Conservation (phyloP, 2,329 filamentous ascomycete genomes). For the Xylaria sp. region DNA sequence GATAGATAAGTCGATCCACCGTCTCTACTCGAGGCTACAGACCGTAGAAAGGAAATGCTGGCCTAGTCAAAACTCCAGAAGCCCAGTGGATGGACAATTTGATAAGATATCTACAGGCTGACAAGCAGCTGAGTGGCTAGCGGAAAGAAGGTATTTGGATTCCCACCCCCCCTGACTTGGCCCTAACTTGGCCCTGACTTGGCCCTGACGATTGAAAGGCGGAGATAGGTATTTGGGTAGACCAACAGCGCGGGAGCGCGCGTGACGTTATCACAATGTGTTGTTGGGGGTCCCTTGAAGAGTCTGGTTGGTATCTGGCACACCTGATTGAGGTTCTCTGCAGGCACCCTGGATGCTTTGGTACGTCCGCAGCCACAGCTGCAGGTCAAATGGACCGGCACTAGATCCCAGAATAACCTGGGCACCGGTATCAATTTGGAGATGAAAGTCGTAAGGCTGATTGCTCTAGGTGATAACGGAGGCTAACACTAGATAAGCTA, state of each 20-base stretch:
- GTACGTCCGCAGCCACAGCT: slow-evolving; percentile 37
- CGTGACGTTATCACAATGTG: slow-evolving; percentile 31
- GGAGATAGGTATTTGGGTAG: slow-evolving; percentile 19
- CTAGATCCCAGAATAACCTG: slow-evolving; percentile 31
- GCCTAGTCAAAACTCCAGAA: slow-evolving; percentile 17
- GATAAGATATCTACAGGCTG: slow-evolving; percentile 31
- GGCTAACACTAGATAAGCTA: slow-evolving; percentile 67
- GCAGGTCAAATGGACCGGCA: slow-evolving; percentile 30
- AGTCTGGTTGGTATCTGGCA: slow-evolving; percentile 30
- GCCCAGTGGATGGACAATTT: slow-evolving; percentile 18
- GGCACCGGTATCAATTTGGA: slow-evolving; percentile 30
- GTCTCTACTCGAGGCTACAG: slow-evolving; percentile 30
- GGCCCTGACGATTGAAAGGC: slow-evolving; percentile 13
- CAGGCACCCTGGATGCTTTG: slow-evolving; percentile 35
- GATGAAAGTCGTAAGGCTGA: slow-evolving; percentile 39
- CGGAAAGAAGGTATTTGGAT: slow-evolving; percentile 8
- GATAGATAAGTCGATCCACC: slow-evolving; percentile 27
- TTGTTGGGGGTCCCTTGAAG: slow-evolving; percentile 28
- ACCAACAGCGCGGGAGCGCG: slow-evolving; percentile 26
- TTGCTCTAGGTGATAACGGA: slow-evolving; percentile 62
- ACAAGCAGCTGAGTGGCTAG: slow-evolving; percentile 28
- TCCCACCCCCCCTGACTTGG: slow-evolving; percentile 13
- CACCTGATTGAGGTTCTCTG: slow-evolving; percentile 35
- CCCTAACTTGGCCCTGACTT: slow-evolving; percentile 14
- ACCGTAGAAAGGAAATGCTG: slow-evolving; percentile 18